Evolutionary conservation across 164 flowering plant species (phyloP).

Genomic region (Chimonanthus praecox): DNA sequence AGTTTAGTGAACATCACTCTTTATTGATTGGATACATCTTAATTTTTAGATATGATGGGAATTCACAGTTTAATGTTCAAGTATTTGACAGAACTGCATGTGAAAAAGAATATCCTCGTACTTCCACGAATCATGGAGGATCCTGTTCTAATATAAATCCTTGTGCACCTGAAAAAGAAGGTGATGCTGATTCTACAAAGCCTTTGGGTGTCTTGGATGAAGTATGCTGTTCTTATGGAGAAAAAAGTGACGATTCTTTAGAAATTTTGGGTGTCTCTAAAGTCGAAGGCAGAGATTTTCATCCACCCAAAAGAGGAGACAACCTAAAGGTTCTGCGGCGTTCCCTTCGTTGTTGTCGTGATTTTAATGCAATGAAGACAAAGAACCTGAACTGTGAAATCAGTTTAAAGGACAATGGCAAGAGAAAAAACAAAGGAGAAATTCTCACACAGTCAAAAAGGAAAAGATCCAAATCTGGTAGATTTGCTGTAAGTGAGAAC

Average conservation of each 20-base stretch:
- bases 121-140: background rate
- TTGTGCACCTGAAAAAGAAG: background rate
- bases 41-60: constrained; percentile 28
- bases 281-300: background rate
- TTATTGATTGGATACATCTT: constrained; percentile 19
- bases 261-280: background rate
- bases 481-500: background rate
- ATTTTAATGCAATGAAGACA: background rate
- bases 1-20: constrained; percentile 26
- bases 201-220: background rate
- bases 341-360: background rate
- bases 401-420: background rate
- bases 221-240: background rate
- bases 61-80: constrained; percentile 27
- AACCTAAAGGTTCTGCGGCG: background rate
- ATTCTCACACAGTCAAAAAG: background rate
- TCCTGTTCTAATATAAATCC: background rate
- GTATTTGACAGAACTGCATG: constrained; percentile 26
- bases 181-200: background rate
- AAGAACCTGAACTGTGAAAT: background rate
- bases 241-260: background rate
- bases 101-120: constrained; percentile 14
- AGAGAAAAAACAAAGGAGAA: background rate
- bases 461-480: background rate
- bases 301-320: background rate